Conservation (phyloP, 177 flowering plant genomes). For the Vitis hybrid region DNA sequence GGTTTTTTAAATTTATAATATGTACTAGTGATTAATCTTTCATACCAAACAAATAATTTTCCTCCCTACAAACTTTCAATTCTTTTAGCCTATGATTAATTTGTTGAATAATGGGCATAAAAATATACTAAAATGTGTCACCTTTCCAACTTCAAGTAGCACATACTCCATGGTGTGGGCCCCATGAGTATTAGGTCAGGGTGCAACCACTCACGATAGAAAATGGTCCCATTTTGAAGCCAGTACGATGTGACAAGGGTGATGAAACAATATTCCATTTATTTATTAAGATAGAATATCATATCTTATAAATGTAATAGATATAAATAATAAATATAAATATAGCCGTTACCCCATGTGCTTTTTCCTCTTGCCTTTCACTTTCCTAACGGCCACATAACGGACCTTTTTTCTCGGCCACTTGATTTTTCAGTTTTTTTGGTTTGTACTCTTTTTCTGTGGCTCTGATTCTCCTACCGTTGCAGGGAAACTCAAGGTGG, state of each 20-base stretch:
- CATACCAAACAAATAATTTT: too few relatives aligned
- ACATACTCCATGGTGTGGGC: not conserved
- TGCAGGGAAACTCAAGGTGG: not conserved
- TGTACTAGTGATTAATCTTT: too few relatives aligned
- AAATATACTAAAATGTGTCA: too few relatives aligned
- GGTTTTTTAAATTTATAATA: too few relatives aligned
- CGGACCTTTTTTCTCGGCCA: constrained; percentile 16
- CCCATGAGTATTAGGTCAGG: not conserved
- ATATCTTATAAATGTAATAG: too few relatives aligned
- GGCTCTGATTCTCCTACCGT: not conserved
- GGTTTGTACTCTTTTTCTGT: not conserved
- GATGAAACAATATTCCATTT: not conserved
- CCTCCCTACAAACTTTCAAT: too few relatives aligned
- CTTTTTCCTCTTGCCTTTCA: constrained; percentile 16
- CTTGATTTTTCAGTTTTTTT: constrained; percentile 2
- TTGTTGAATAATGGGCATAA: too few relatives aligned
- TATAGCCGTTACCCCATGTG: constrained; percentile 20
- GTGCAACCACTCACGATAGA: not conserved
- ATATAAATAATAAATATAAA: not conserved
- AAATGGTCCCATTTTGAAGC: not conserved
- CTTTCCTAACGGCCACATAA: constrained; percentile 40
- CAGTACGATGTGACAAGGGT: constrained; percentile 4
- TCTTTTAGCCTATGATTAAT: too few relatives aligned
- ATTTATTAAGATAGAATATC: not conserved
- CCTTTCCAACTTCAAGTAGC: too few relatives aligned